These are phyloP conservation scores for Suillus luteus DNA, from an alignment of 768 basidiomycete species.

Conservation along the genomic window DNA sequence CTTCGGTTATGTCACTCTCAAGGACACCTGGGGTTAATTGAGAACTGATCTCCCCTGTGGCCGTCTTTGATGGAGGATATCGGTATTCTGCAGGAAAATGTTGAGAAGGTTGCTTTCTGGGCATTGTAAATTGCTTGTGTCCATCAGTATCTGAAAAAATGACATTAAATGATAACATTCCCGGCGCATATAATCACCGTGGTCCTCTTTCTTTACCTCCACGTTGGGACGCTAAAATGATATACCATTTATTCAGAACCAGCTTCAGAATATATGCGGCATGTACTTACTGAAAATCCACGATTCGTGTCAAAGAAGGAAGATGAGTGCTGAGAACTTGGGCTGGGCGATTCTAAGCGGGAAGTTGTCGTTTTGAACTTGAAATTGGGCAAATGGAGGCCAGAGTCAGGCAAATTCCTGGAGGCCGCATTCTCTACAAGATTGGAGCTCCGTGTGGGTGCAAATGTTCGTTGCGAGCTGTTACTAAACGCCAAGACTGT, in stretches of 20 bases:
- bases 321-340: constrained; percentile 12
- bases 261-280: not conserved
- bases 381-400: constrained; percentile 14
- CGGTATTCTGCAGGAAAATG: constrained; percentile 15
- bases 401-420: constrained; percentile 13
- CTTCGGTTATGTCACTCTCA: constrained; percentile 1
- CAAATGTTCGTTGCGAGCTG: constrained; percentile 17
- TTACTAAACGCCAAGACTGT: constrained; percentile 9
- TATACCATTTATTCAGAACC: too few species aligned
- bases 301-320: constrained; percentile 8
- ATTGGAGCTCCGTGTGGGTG: constrained; percentile 14
- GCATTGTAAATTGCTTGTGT: constrained; percentile 10
- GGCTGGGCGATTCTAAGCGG: constrained; percentile 17
- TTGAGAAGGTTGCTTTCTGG: constrained; percentile 1
- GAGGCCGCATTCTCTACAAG: constrained; percentile 11
- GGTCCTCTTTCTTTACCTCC: constrained; percentile 14
- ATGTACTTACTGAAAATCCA: constrained; percentile 15
- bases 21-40: not conserved
- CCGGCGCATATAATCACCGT: constrained; percentile 29
- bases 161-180: not conserved
- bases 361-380: constrained; percentile 14
- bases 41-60: constrained; percentile 13
- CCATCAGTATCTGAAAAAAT: constrained; percentile 16
- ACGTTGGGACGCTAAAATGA: constrained; percentile 1
- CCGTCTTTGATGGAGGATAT: constrained; percentile 11